Evolutionary conservation across 139 green algal species (phyloP), one percentile per base, ranked within the genome.

Genomic region (Picochlorum sp.): DNA sequence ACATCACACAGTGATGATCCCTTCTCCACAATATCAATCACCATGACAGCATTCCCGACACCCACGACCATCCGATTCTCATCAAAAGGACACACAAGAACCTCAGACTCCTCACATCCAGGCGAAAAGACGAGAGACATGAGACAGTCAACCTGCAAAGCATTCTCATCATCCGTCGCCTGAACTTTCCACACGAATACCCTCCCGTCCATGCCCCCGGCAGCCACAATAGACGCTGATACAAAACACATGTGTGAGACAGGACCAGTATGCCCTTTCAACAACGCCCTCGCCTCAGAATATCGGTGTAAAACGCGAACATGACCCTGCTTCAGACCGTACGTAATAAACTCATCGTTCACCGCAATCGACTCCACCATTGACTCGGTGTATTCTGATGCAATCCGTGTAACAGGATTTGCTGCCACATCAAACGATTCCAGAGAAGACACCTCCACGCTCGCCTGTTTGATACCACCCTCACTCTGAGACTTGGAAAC

Each of bases 261-360:
- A 11, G 77, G 73, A 10, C 14, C 41, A 5, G 63, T 60, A 63
- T 92, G 85, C 11, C 81, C 83, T 52, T 88, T 88, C 57, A 89
- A 65, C 9, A 95, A 79, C 3, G 81, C 79, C 2, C 81, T 66
- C 8, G 28, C 73, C 9, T 68, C 76, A 0, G 77, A 80, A 49
- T 70, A 64, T 20, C 73, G 73, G 69, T 86, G 74, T 28, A 96
- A 71, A 26, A 85, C 74, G 0, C 88, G 79, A n/a, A 96, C 77
- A 44, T 89, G 81, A 20, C 88, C 86, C 11, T 64, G 52, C 30
- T 80, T 83, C 8, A 96, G 81, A 30, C 79, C 81, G 62, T 96
- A 96, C 67, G 69, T 82, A 49, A 95, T 88, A 80, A 81, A 92
- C 45, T 45, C 63, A 5, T 54, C 28, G 67, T 78, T 88, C 45